These are phyloP conservation scores for Dimargaris verticillata DNA, from an alignment of 192 early-diverging fungal genomes.

Conservation along the genomic window DNA sequence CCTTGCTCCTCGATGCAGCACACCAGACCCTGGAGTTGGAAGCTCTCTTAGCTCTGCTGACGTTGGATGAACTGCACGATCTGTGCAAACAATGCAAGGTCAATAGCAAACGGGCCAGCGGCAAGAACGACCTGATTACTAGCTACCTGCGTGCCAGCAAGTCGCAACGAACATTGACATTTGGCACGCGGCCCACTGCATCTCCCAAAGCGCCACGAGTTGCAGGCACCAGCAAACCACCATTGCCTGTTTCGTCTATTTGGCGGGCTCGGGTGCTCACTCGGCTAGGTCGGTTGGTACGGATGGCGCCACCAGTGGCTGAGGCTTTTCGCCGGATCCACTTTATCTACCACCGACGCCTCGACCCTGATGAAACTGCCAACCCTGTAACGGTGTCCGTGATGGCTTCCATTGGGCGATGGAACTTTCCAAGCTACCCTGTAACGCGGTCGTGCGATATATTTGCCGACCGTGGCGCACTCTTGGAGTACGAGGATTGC, in stretches of 20 bases:
- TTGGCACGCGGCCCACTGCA: not conserved
- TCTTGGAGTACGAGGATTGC: not conserved
- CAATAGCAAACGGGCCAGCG: not conserved
- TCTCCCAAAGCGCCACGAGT: not conserved
- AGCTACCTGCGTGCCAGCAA: not conserved
- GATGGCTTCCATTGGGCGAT: slow-evolving; percentile 7
- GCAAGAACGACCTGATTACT: not conserved
- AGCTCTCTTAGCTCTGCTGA: not conserved
- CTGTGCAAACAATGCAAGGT: not conserved
- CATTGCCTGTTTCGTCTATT: not conserved
- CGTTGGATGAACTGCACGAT: not conserved
- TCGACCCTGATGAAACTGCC: not conserved
- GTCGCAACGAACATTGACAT: not conserved
- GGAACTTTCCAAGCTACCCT: slow-evolving; percentile 3
- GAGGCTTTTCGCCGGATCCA: not conserved
- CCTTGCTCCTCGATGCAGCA: not conserved
- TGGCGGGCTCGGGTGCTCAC: not conserved
- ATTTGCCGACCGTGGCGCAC: slow-evolving; percentile 1
- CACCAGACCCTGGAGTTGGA: not conserved
- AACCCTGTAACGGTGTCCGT: not conserved
- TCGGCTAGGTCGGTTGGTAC: slow-evolving; percentile 1
- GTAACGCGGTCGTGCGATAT: slow-evolving; percentile 9
- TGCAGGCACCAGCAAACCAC: not conserved
- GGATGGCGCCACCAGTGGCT: not conserved
- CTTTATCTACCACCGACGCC: slow-evolving; percentile 9